Evolutionary conservation across 441 rosid species (phyloP), one percentile per base, ranked within the genome.

Genomic region (Monsonia emarginata): DNA sequence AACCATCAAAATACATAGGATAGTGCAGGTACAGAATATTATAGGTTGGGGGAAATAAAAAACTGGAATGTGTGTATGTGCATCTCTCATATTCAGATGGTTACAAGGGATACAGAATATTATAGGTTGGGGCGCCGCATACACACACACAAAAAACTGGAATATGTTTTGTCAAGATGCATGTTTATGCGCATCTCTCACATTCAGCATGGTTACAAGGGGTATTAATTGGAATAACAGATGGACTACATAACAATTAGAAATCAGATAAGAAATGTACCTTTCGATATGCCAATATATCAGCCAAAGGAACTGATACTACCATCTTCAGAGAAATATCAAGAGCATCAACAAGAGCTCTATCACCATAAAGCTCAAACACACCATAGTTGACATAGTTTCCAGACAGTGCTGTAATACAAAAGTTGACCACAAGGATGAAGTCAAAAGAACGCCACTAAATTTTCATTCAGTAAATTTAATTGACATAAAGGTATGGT

Each of bases 311-410:
- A 80, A 95, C 82, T 71, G 99, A 84, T 4, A 95, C 69, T 22
- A 85, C 80, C 99, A 92, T 80, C 88, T 92, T 92, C 71, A 95
- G 73, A 65, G 93, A 82, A 64, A 92, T 81, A 73, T 95, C 96
- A 76, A 95, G 95, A 67, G 91, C 99, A 82, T 92, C 95, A 30
- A 95, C 76, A 42, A 95, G 97, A 48, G 99, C 99, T 78, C 87
- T 90, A 80, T 95, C 99, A n/a, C 99, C 99, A 72, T 95, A 95
- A 18, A 95, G 86, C 78, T 92, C 99, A 76, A 95, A 92, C 63
- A 95, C 99, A 34, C 99, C 98, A 67, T 92, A 95, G 80, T 95
- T 95, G 74, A 88, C 92, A 74, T 92, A 92, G 72, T 88, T 92
- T 71, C 99, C 99, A 1, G 94, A 78, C 70, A 95, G 88, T 68